Conservation (phyloP, 2,329 filamentous ascomycete genomes). For the Fusarium penzigii region DNA sequence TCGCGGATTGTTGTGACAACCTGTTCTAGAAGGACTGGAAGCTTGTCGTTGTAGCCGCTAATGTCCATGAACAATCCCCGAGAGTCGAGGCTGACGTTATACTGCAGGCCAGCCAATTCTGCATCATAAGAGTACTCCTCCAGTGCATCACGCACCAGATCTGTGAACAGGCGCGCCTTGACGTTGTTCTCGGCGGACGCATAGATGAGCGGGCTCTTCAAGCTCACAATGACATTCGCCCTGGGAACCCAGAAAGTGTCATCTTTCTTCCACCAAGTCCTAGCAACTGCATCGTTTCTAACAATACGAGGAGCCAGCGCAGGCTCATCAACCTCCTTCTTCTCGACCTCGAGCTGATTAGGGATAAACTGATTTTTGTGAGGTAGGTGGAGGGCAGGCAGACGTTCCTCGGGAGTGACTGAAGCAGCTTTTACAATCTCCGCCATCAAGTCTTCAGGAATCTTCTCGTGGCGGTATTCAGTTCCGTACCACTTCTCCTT, state of each 20-base stretch:
- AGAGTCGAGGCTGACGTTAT: constrained; percentile 72
- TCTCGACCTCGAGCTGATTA: constrained; percentile 88
- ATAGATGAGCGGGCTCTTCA: constrained; percentile 77
- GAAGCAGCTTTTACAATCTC: constrained; percentile 67
- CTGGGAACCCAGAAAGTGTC: constrained; percentile 98
- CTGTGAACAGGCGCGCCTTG: constrained; percentile 77
- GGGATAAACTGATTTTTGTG: constrained; percentile 96
- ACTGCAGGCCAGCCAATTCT: constrained; percentile 85
- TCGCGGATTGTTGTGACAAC: constrained; percentile 83
- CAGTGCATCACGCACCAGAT: constrained; percentile 83
- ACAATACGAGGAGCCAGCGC: constrained; percentile 76
- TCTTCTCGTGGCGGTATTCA: constrained; percentile 81
- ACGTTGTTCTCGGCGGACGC: constrained; percentile 77
- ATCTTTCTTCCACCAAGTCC: constrained; percentile 98
- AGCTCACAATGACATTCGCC: constrained; percentile 79
- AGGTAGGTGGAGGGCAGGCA: constrained; percentile 77
- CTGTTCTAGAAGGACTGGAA: constrained; percentile 86
- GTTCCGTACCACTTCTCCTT: constrained; percentile 99
- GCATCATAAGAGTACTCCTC: constrained; percentile 96
- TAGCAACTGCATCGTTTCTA: constrained; percentile 76
- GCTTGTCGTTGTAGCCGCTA: constrained; percentile 94
- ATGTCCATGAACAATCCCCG: constrained; percentile 77
- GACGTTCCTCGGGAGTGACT: constrained; percentile 58
- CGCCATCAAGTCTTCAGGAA: constrained; percentile 72
- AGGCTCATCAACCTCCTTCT: constrained; percentile 81